Conservation (phyloP, 192 early-diverging fungal genomes). For the Rhizophlyctis rosea region DNA sequence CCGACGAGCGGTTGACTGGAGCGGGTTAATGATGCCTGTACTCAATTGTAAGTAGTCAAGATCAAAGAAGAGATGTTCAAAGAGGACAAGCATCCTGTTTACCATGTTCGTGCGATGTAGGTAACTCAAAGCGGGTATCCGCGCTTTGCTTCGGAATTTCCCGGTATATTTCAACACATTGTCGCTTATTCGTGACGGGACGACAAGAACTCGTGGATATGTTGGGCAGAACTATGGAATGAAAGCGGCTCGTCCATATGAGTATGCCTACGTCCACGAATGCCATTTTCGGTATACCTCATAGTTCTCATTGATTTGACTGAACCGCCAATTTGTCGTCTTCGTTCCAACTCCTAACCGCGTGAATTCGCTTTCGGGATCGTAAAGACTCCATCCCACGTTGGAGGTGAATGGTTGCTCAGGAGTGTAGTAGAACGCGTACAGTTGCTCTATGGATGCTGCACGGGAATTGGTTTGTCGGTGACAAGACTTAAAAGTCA, state of each 20-base stretch:
- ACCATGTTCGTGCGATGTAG: slow-evolving; percentile 79
- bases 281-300: slow-evolving; percentile 36
- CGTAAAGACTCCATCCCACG: slow-evolving; percentile 66
- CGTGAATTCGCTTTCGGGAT: slow-evolving; percentile 72
- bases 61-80: background rate
- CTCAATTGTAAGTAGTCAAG: background rate
- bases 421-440: slow-evolving; percentile 71
- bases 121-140: slow-evolving; percentile 89
- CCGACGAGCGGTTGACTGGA: slow-evolving; percentile 95
- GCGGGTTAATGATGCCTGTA: slow-evolving; percentile 81
- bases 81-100: slow-evolving; percentile 12
- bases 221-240: slow-evolving; percentile 75
- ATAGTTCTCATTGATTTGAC: slow-evolving; percentile 71
- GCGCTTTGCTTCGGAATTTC: slow-evolving; percentile 83
- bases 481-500: slow-evolving; percentile 1
- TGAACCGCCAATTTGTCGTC: slow-evolving; percentile 75
- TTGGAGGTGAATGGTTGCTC: slow-evolving; percentile 32
- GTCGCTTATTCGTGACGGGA: slow-evolving; percentile 88
- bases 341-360: slow-evolving; percentile 76
- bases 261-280: background rate
- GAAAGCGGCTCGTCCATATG: slow-evolving; percentile 7
- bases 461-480: background rate
- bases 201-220: slow-evolving; percentile 78
- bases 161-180: slow-evolving; percentile 82
- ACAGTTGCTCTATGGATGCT: slow-evolving; percentile 71